Conservation (phyloP, 305 asterid genomes). For the Plantago lanceolata region DNA sequence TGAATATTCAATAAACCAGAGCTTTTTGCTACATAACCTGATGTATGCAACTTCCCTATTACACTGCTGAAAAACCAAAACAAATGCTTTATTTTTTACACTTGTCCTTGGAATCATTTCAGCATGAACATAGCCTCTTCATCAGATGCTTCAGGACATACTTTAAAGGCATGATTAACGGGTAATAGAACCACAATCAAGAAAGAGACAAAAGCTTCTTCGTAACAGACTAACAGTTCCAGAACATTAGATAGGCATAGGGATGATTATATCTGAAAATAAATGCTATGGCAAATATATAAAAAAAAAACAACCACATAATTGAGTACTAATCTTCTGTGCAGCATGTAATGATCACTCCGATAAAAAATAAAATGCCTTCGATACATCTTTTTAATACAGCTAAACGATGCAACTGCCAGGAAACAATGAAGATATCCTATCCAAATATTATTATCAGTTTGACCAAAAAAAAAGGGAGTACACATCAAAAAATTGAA, state of each 20-base stretch:
- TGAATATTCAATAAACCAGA: neutral
- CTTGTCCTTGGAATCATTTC: neutral
- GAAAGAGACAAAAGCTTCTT: constrained; percentile 3
- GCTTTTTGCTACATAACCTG: neutral
- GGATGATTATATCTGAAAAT: neutral
- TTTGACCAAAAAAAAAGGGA: too few species aligned
- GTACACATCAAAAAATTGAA: too few species aligned
- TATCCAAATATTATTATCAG: too few species aligned
- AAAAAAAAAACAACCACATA: neutral
- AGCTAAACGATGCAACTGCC: neutral
- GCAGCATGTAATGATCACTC: neutral
- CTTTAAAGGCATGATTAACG: neutral
- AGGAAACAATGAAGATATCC: neutral
- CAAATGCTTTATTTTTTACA: too few species aligned
- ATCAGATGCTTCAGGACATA: constrained; percentile 10
- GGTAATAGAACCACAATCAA: neutral
- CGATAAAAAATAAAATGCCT: neutral
- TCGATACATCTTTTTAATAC: neutral
- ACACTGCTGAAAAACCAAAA: neutral
- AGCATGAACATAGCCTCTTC: constrained; percentile 1
- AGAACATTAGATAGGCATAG: neutral
- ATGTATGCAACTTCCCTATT: neutral
- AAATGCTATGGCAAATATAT: neutral
- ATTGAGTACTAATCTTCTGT: neutral
- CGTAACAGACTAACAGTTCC: constrained; percentile 6